Percentiles rank a stretch among this genome's conserved stretches.
Evolutionary conservation across 331 rosid genomes (phyloP).

Genomic region (Dryas integrifolia): DNA sequence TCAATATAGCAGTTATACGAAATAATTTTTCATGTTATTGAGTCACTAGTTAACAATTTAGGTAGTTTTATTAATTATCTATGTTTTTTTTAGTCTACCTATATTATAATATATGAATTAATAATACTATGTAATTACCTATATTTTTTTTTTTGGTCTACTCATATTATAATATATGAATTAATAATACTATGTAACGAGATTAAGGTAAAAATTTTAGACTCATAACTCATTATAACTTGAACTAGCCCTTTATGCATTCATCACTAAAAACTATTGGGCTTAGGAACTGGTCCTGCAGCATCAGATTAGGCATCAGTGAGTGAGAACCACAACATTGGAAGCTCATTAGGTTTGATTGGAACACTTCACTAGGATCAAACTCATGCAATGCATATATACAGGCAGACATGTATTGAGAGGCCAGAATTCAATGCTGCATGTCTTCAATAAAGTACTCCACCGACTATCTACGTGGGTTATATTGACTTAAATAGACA

Average conservation of each 20-base stretch:
- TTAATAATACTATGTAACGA: no score
- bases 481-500: not conserved
- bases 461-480: not conserved
- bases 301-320: not conserved
- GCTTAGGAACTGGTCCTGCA: not conserved
- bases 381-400: not conserved
- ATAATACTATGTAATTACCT: no score
- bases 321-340: slow-evolving; percentile 6
- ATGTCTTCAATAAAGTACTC: slow-evolving; percentile 13
- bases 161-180: no score
- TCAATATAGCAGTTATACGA: no score
- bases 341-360: not conserved
- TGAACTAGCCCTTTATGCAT: not conserved
- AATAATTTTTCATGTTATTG: no score
- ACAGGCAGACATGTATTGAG: not conserved
- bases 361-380: not conserved
- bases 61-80: no score
- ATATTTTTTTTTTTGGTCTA: no score
- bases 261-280: not conserved
- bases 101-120: no score
- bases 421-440: slow-evolving; percentile 1
- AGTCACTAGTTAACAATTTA: no score
- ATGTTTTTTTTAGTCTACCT: no score
- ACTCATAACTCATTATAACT: no score
- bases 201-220: no score